Evolutionary conservation across 495 filamentous ascomycete species (phyloP).

Genomic region (Chaetomium fimeti): DNA sequence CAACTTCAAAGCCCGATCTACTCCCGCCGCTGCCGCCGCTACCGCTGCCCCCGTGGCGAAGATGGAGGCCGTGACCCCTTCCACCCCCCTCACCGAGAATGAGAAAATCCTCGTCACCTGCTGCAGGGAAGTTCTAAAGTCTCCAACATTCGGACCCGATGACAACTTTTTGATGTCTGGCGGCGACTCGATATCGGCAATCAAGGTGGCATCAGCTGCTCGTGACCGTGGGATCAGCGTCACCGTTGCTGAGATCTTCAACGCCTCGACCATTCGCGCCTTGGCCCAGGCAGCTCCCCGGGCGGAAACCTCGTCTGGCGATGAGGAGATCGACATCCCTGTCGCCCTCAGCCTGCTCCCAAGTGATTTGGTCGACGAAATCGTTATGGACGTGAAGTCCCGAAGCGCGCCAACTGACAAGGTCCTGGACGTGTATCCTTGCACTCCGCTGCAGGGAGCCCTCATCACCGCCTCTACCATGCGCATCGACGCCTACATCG

Average conservation of each 20-base stretch:
- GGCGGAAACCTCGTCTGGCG: background rate
- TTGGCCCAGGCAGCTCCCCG: slow-evolving; percentile 2
- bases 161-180: slow-evolving; percentile 17
- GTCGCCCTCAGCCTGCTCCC: slow-evolving; percentile 13
- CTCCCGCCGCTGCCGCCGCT: background rate
- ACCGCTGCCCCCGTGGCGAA: background rate
- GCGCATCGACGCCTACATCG: slow-evolving; percentile 8
- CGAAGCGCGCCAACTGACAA: background rate
- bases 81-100: background rate
- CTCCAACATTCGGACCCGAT: slow-evolving; percentile 6
- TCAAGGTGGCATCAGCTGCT: slow-evolving; percentile 14
- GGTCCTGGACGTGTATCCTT: slow-evolving; percentile 15
- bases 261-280: slow-evolving; percentile 8
- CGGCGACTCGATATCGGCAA: slow-evolving; percentile 12
- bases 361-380: slow-evolving; percentile 14
- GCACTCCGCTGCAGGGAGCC: slow-evolving; percentile 15
- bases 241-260: slow-evolving; percentile 16
- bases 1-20: background rate
- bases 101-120: slow-evolving; percentile 11
- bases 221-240: slow-evolving; percentile 5
- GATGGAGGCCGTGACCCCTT: background rate
- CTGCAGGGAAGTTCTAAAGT: slow-evolving; percentile 10
- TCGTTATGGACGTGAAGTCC: slow-evolving; percentile 6
- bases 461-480: slow-evolving; percentile 11
- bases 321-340: slow-evolving; percentile 17